Base-by-base conservation (phyloP, 768 basidiomycete species). In the Lactarius tabidus region DNA sequence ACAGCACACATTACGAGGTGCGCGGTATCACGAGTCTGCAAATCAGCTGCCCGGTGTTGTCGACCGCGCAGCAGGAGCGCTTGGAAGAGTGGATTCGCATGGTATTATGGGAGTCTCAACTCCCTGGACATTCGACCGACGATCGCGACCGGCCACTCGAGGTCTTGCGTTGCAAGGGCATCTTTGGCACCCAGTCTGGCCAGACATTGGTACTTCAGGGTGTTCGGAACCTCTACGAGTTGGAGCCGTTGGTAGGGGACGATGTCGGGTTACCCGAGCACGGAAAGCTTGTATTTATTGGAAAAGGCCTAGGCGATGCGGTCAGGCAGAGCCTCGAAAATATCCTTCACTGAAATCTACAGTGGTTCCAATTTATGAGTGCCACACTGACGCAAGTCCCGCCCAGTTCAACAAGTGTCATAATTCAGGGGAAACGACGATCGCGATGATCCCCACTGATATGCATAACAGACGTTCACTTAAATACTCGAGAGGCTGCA, bases 251-350 rank as follows among this genome's bases (percentile, higher is more conserved):
- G 60, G 71, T 71, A n/a, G 75, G 72, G 48, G 74, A 73, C 63
- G 77, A 74, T 9, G 60, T 85, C 29, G 86, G 83, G 1, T 72
- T 87, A 39, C 84, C 84, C 0, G 83, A 85, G 56, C 75, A 76
- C 18, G 93, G 93, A 29, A 96, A 95, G 76, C 72, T 96, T 28
- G 91, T 95, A 2, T 81, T 96, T 64, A 95, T 96, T 54, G 94
- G 94, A 14, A 91, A 89, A 72, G 90, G 91, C 1, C 74, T 96
- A 51, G 79, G 82, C 64, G 81, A 83, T 65, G 70, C 63, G 15
- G 84, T 89, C 52, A 78, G 84, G 63, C 68, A 71, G 66, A 90
- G 86, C 72, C 75, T 92, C 20, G 76, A 82, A 69, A 69, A 60
- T 6, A 60, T 69, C 15, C 33, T 72, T 33, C 20, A 39, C n/a